Percentiles rank a stretch among this genome's conserved stretches.
phyloP scores from a whole-genome alignment of 305 asterid species.

The Solanum chacoense region DNA sequence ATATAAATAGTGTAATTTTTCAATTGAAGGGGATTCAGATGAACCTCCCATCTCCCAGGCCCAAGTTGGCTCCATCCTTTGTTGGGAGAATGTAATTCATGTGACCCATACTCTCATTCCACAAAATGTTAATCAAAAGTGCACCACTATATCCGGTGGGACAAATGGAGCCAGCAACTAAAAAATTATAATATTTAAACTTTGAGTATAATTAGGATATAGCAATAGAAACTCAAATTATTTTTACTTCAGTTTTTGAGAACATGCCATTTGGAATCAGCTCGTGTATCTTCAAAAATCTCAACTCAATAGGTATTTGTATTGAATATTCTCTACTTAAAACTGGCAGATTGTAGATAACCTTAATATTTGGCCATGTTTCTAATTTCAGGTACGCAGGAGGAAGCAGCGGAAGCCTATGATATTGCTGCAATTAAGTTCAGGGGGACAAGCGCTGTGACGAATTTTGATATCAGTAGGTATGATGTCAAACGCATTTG shows the following conservation, averaged over 20 bases:
- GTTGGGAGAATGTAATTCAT: neutral
- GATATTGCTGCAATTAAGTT: constrained; percentile 83
- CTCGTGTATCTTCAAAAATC: neutral
- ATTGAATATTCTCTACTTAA: neutral
- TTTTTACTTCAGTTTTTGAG: neutral
- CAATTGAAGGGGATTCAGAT: neutral
- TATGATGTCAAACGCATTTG: constrained; percentile 67
- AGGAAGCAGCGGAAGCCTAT: constrained; percentile 84
- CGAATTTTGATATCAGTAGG: constrained; percentile 62
- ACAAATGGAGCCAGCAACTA: neutral
- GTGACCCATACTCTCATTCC: neutral
- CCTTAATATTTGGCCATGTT: neutral
- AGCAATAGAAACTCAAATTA: neutral
- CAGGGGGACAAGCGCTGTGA: constrained; percentile 71
- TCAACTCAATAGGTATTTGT: neutral
- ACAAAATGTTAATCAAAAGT: neutral
- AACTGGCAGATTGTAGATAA: neutral
- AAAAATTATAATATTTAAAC: neutral
- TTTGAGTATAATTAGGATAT: neutral
- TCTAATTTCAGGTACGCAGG: constrained; percentile 53
- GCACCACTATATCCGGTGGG: neutral
- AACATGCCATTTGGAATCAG: neutral
- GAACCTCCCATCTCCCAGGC: neutral
- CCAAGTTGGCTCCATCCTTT: neutral
- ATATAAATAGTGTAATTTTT: neutral